Base-by-base conservation (phyloP, 2,329 filamentous ascomycete genomes). In the Clonostachys sp. region DNA sequence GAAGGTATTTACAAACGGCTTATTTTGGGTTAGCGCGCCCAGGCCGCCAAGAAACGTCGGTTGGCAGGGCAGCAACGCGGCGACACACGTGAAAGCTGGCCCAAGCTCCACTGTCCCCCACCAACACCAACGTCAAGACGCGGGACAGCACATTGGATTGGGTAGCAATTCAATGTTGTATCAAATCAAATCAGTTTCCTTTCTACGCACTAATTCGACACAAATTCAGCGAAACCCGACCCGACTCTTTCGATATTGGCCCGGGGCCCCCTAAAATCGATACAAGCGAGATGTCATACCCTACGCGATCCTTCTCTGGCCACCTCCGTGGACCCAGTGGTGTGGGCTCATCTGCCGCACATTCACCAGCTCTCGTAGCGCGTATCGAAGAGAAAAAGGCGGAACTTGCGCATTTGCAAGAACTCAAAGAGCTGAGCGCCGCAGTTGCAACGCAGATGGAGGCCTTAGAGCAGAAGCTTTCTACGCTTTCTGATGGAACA, bases 311-410 rank as follows among this genome's bases (percentile, higher is more conserved):
- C 3, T 66, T 88, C 16, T 78, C 84, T 4, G 81, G 83, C 24
- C 85, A 91, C 59, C 70, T 88, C 58, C 85, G 86, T 48, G 80
- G 83, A 56, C 72, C 79, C 35, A 82, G 81, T 56, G 65, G 69
- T 42, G 70, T 73, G 3, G 66, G 71, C 20, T 66, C 72, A 5
- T 65, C 69, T 30, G 71, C 74, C 45, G 78, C 81, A 43, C 85
- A 89, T 64, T 87, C 87, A 2, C 81, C 87, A 1, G 80, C 82
- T 24, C 73, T 94, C 14, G 70, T 87, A 45, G 81, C 86, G 41
- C 85, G 89, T 53, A 90, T 95, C 61, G 83, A 87, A 53, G 89
- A 94, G 70, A 95, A 95, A 74, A 90, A 87, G 65, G 82, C 84
- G 46, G 89, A 95, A 65, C 77, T 95, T 6, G 86, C 91, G 56